Percentiles rank a stretch among this genome's conserved stretches.
These are phyloP conservation scores for Nothophoma quercina DNA, from an alignment of 2,329 filamentous ascomycete species.

Conservation along the genomic window DNA sequence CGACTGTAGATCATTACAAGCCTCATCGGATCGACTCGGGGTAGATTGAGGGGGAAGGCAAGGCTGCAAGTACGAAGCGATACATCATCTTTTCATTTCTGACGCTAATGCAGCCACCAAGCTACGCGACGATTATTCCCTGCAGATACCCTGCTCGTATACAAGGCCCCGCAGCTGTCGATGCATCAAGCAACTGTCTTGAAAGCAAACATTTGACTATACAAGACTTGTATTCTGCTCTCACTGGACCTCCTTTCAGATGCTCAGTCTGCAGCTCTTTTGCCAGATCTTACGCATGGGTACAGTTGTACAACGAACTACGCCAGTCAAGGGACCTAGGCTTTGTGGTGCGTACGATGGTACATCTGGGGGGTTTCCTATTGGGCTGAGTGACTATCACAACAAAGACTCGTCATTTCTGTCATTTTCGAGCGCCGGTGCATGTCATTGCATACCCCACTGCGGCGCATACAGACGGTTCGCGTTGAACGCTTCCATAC, in stretches of 20 bases:
- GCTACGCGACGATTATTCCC: slow-evolving; percentile 12
- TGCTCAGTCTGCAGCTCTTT: not conserved
- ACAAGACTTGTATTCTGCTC: not conserved
- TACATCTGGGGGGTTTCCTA: not conserved
- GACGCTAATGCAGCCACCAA: slow-evolving; percentile 18
- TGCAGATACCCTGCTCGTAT: slow-evolving; percentile 6
- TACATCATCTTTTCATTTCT: slow-evolving; percentile 7
- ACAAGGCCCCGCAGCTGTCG: slow-evolving; percentile 13
- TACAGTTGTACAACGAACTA: slow-evolving; percentile 1
- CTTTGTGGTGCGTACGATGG: not conserved
- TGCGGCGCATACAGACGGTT: not conserved
- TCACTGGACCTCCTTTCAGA: too few species aligned
- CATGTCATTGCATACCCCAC: slow-evolving; percentile 1
- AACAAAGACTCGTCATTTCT: slow-evolving; percentile 1
- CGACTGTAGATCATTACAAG: slow-evolving; percentile 6
- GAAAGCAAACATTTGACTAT: not conserved
- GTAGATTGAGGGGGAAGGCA: not conserved
- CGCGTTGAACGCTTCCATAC: not conserved
- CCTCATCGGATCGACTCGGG: slow-evolving; percentile 9
- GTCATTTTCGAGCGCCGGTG: not conserved
- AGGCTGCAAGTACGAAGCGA: slow-evolving; percentile 12
- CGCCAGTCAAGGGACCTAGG: not conserved
- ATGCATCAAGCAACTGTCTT: not conserved
- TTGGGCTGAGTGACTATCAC: not conserved
- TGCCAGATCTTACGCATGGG: not conserved